Base-by-base conservation (phyloP, 345 rosid species). In the Turnera subulata region DNA sequence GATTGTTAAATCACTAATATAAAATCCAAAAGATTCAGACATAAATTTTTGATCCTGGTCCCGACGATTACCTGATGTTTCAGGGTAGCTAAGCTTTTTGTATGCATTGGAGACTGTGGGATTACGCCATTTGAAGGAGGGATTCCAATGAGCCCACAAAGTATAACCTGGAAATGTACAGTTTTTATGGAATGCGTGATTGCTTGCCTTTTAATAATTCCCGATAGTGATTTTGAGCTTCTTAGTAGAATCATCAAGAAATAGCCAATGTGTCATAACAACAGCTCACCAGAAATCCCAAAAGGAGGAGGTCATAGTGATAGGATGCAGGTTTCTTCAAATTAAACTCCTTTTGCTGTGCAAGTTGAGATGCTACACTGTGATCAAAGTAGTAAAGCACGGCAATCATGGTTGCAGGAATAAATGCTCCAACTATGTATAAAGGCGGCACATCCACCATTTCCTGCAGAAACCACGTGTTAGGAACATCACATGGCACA, bases 51-150 rank as follows among this genome's bases (percentile, higher is more conserved):
- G 35, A 29, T 3, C 35, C 35, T 29, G 35, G 4, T 29, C 35
- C 35, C 8, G 35, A 59, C 20, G 14, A 47, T 65, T 70, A 91
- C 96, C 92, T 91, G 96, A 73, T 89, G 87, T 68, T 89, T 92
- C 58, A 89, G 75, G 54, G 97, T 86, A 55, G 98, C 93, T 71
- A 92, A 77, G 82, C 93, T 83, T 59, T 92, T 92, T 9, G 98
- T 92, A 63, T 92, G 98, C 98, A 92, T 92, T 38, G 98, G 98
- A 46, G 98, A 92, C 61, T 92, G 97, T 11, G 98, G 98, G 58
- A 92, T 89, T 55, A 92, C 98, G 56, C 98, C 98, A 67, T 92
- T 92, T 45, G 98, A 82, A 50, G 98, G 97, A 24, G 98, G 98
- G 55, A 92, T 84, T 68, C 97, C 98, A 59, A 92, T 75, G 46